Evolutionary conservation across 2,329 filamentous ascomycete species (phyloP).

Genomic region (Tolypocladium amazonense): DNA sequence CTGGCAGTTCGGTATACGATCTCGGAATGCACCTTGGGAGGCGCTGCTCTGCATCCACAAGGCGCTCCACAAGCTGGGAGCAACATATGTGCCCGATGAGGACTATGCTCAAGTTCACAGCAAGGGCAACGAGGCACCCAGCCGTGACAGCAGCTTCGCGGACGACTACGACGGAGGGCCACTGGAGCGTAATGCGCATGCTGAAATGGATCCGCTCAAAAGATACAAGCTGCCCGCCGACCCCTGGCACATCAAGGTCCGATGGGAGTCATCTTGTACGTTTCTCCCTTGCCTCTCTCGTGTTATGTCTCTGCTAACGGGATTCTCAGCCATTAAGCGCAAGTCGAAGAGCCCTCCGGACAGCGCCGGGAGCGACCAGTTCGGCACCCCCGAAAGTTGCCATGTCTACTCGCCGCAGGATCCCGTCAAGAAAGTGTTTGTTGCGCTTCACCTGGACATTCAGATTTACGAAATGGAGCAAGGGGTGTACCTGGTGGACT

Average conservation of each 20-base stretch:
- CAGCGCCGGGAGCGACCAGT: conserved; percentile 5
- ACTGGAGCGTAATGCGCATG: conserved; percentile 22
- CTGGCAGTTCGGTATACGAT: conserved; percentile 97
- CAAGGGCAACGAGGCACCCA: conserved; percentile 23
- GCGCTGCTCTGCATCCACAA: conserved; percentile 94
- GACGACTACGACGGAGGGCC: conserved; percentile 25
- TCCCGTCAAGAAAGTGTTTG: conserved; percentile 46
- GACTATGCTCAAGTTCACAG: conserved; percentile 40
- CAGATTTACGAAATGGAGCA: conserved; percentile 92
- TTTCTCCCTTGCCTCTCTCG: conserved; percentile 16
- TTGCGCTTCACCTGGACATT: conserved; percentile 93
- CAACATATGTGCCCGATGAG: conserved; percentile 70
- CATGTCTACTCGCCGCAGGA: conserved; percentile 29
- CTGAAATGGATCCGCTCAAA: conserved; percentile 39
- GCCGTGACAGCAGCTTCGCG: conserved; percentile 29
- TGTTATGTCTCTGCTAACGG: background rate
- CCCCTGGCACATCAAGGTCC: conserved; percentile 87
- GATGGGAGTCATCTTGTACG: conserved; percentile 76
- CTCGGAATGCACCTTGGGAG: conserved; percentile 86
- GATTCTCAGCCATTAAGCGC: conserved; percentile 4
- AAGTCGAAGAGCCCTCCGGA: conserved; percentile 2
- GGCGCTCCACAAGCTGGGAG: conserved; percentile 76
- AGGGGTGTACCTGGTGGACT: conserved; percentile 91
- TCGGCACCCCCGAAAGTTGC: conserved; percentile 21
- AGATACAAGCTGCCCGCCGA: conserved; percentile 84